Conservation (phyloP, 306 rosid species). For the Rubus idaeus region DNA sequence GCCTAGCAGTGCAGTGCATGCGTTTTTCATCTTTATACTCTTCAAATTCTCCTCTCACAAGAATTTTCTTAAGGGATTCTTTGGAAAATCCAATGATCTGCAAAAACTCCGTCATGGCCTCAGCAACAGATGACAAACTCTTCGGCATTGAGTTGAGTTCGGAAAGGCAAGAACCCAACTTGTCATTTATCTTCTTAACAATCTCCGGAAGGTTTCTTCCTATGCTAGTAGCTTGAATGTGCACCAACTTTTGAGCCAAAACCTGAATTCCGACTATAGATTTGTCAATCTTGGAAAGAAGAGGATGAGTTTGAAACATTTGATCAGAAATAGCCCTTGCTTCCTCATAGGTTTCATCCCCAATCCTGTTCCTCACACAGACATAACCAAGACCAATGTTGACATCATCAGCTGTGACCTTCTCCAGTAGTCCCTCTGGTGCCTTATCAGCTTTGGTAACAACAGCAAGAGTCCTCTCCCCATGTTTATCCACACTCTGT, state of each 20-base stretch:
- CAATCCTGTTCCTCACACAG: too few species aligned
- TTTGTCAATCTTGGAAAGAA: not conserved
- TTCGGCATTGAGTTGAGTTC: not conserved
- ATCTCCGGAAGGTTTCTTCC: not conserved
- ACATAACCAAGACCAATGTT: too few species aligned
- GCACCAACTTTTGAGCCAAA: not conserved
- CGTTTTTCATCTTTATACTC: not conserved
- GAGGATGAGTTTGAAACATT: not conserved
- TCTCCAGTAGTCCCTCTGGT: too few species aligned
- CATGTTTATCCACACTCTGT: too few species aligned
- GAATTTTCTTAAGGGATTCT: not conserved
- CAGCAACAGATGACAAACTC: not conserved
- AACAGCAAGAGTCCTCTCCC: too few species aligned
- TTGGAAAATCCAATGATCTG: not conserved
- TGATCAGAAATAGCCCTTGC: not conserved
- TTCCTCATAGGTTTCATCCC: too few species aligned
- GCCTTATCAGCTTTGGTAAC: too few species aligned
- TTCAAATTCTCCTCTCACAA: not conserved
- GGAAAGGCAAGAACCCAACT: not conserved
- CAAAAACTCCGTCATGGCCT: not conserved
- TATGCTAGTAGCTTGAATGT: constrained; percentile 5
- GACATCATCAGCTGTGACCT: too few species aligned
- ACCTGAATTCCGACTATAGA: not conserved
- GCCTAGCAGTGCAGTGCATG: not conserved
- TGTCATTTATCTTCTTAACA: not conserved